Evolutionary conservation across 768 basidiomycete genomes (phyloP).

Genomic region (Agrocybe chaxingu): DNA sequence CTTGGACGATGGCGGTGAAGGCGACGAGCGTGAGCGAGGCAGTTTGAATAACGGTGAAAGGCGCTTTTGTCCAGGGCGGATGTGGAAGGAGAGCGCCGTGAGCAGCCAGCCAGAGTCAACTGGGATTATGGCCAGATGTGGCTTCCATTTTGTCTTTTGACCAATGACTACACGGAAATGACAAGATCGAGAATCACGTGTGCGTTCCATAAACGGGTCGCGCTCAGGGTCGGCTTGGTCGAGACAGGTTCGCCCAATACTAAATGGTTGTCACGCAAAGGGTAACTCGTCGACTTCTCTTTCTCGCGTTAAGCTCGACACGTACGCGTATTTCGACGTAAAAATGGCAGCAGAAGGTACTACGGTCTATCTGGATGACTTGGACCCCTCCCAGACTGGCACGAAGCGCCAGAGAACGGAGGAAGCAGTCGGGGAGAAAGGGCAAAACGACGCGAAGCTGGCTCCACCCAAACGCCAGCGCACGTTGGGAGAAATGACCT

Average conservation of each 20-base stretch:
- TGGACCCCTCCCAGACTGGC: conserved; percentile 22
- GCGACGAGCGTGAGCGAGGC: conserved; percentile 78
- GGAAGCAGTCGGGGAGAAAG: conserved; percentile 3
- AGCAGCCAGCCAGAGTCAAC: background rate
- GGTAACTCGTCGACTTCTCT: too few relatives aligned
- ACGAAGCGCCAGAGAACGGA: conserved; percentile 3
- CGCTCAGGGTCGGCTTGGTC: background rate
- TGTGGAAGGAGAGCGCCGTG: background rate
- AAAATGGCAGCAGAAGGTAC: conserved; percentile 7
- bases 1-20: conserved; percentile 64
- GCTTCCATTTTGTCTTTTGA: too few relatives aligned
- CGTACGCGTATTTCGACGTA: conserved; percentile 5
- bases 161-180: too few relatives aligned
- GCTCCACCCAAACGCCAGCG: conserved; percentile 48
- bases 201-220: too few relatives aligned
- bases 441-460: background rate
- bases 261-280: background rate
- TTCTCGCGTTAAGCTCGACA: background rate
- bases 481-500: conserved; percentile 59
- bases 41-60: conserved; percentile 43
- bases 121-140: background rate
- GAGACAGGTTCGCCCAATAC: conserved; percentile 1
- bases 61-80: background rate
- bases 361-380: conserved; percentile 45
- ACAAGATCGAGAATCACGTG: too few relatives aligned